These are phyloP conservation scores for Cyclotella baltica DNA, from an alignment of 108 stramenopile species.

Conservation along the genomic window DNA sequence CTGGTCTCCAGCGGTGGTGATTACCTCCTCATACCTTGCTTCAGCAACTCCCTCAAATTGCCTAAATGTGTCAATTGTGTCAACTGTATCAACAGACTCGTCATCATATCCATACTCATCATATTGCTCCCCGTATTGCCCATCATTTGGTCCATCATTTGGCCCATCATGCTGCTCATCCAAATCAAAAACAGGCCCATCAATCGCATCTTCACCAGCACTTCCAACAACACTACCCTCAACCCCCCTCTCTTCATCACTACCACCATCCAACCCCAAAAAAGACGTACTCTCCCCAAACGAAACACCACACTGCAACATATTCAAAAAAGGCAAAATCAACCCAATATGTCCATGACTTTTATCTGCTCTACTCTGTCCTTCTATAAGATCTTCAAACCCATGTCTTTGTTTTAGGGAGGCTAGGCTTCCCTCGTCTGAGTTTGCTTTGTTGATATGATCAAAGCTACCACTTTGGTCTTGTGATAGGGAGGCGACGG, in stretches of 20 bases:
- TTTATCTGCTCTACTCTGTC: slow-evolving; percentile 28
- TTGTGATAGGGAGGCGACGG: slow-evolving; percentile 4
- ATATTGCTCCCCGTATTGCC: neutral
- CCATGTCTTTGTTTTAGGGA: slow-evolving; percentile 16
- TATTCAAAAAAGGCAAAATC: slow-evolving; percentile 40
- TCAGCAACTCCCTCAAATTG: too few species aligned
- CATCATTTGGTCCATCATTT: neutral
- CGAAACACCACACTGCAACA: slow-evolving; percentile 21
- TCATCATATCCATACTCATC: neutral
- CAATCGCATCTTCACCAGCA: neutral
- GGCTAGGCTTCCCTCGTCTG: slow-evolving; percentile 27
- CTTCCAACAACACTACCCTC: neutral
- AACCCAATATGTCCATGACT: slow-evolving; percentile 38
- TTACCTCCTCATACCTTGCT: too few species aligned
- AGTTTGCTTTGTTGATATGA: slow-evolving; percentile 1
- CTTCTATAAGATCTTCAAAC: neutral
- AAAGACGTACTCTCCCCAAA: slow-evolving; percentile 3
- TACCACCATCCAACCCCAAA: neutral
- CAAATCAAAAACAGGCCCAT: neutral
- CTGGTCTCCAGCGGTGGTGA: too few species aligned
- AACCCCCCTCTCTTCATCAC: neutral
- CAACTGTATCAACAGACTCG: too few species aligned
- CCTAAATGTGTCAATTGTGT: too few species aligned
- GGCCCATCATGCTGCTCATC: neutral
- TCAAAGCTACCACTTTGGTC: slow-evolving; percentile 8